Evolutionary conservation across 2,329 filamentous ascomycete species (phyloP), one percentile per base, ranked within the genome.

Genomic region (Alternaria arborescens): DNA sequence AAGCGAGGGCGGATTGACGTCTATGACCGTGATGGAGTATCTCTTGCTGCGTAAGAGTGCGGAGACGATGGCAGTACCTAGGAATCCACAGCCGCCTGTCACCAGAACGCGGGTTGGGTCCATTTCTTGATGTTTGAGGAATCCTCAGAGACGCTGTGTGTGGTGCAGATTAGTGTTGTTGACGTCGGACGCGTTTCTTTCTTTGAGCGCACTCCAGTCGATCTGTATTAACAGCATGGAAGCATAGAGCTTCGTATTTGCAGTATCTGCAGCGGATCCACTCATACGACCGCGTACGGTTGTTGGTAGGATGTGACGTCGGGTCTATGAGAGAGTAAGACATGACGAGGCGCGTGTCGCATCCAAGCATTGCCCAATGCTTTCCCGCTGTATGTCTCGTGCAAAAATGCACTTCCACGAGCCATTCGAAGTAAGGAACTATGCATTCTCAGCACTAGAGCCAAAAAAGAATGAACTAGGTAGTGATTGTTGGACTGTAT

Each of bases 11-110:
- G 77, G 72, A n/a, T 72, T 74, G 44, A 81, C 71, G 62, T 78
- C 77, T 16, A 84, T 71, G 12, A 77, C 74, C 1, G 79, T 82
- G 43, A 84, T 71, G 8, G 58, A 63, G 74, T 76, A 83, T 42
- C 67, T 52, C 55, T 80, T 74, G 20, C 71, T 65, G n/a, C 68
- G 60, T 2, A 79, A 68, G 14, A 84, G 71, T 2, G 76, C 74
- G n/a, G 72, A 68, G 2, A 83, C 72, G 22, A 84, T 76, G 26
- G 73, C 73, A 8, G 76, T 71, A 32, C 82, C 82, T 2, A 84
- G 69, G 66, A 84, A 84, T 12, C 82, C 82, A 40, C 76, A 77
- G 12, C 80, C 82, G n/a, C 82, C 82, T 3, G 82, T 84, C 26
- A 84, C 74, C 3, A 84, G 73, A 38, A 84, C 62, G 34, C 71